These are phyloP conservation scores for Ganoderma resinaceum DNA, from an alignment of 1,284 basidiomycete species.

Conservation along the genomic window DNA sequence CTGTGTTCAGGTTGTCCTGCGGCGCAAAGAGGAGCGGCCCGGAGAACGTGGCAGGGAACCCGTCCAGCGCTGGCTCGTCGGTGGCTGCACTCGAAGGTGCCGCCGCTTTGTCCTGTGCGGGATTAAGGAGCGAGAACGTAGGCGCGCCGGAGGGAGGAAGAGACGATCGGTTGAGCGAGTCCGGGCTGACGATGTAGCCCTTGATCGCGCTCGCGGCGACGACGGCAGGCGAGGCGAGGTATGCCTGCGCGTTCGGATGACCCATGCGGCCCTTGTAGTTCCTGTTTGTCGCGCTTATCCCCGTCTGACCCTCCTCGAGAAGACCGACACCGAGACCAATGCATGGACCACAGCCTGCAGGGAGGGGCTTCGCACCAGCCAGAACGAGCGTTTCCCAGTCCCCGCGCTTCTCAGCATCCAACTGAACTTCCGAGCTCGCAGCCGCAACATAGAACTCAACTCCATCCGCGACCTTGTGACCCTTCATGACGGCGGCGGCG, in stretches of 20 bases:
- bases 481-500: slow-evolving; percentile 89
- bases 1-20: slow-evolving; percentile 98
- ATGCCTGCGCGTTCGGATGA: slow-evolving; percentile 92
- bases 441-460: slow-evolving; percentile 99
- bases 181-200: slow-evolving; percentile 91
- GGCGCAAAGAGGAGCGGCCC: slow-evolving; percentile 93
- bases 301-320: slow-evolving; percentile 92
- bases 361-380: slow-evolving; percentile 91
- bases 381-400: slow-evolving; percentile 90
- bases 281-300: slow-evolving; percentile 97
- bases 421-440: slow-evolving; percentile 91
- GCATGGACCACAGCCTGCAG: slow-evolving; percentile 97
- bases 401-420: slow-evolving; percentile 85
- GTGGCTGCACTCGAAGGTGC: slow-evolving; percentile 37
- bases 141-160: slow-evolving; percentile 65
- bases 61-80: slow-evolving; percentile 71
- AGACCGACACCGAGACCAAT: slow-evolving; percentile 96
- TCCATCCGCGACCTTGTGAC: slow-evolving; percentile 85
- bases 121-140: slow-evolving; percentile 62
- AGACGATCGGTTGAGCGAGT: slow-evolving; percentile 62
- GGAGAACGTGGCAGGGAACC: slow-evolving; percentile 85
- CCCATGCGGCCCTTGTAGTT: slow-evolving; percentile 99
- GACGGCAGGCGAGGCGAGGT: slow-evolving; percentile 95
- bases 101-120: slow-evolving; percentile 38
- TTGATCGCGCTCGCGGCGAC: slow-evolving; percentile 95